A percentile compares a stretch with the other conserved stretches of the same genome.
These are phyloP conservation scores for Lablab purpureus DNA, from an alignment of 306 rosid species.

Conservation along the genomic window DNA sequence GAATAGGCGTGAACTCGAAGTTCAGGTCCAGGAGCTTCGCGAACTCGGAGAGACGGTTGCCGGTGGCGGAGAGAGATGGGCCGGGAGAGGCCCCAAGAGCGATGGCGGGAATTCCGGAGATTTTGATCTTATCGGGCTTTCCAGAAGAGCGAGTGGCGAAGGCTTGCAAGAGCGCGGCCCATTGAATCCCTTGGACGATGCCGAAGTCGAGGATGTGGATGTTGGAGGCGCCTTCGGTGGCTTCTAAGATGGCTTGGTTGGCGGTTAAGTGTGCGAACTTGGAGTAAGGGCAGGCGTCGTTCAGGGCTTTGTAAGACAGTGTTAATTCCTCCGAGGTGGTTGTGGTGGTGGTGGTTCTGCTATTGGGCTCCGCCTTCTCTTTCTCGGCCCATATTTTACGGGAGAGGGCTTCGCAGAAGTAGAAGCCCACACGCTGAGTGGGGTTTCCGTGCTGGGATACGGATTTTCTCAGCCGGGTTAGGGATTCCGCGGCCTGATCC, in stretches of 20 bases:
- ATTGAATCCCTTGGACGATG: conserved; percentile 90
- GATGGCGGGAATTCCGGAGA: conserved; percentile 91
- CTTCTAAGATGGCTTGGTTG: conserved; percentile 92
- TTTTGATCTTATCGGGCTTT: conserved; percentile 68
- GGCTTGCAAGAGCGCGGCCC: conserved; percentile 95
- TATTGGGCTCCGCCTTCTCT: conserved; percentile 40
- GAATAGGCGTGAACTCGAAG: conserved; percentile 77
- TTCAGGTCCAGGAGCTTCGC: conserved; percentile 74
- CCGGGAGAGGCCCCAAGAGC: conserved; percentile 67
- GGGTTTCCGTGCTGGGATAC: conserved; percentile 85
- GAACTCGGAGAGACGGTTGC: conserved; percentile 77
- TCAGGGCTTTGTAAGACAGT: conserved; percentile 77
- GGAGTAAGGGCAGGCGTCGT: conserved; percentile 95
- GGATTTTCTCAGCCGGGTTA: conserved; percentile 61
- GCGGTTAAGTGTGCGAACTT: conserved; percentile 95
- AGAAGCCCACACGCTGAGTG: conserved; percentile 67
- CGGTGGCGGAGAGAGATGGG: conserved; percentile 76
- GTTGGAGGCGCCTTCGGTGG: conserved; percentile 65
- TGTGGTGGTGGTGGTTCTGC: neutral
- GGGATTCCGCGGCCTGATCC: conserved; percentile 66
- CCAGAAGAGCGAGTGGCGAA: conserved; percentile 89
- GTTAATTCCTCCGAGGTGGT: conserved; percentile 69
- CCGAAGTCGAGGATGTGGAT: conserved; percentile 95
- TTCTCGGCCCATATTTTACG: conserved; percentile 47
- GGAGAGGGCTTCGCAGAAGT: conserved; percentile 72